These are phyloP conservation scores for Solanum infundibuliforme DNA, from an alignment of 257 asterid species.

Conservation along the genomic window DNA sequence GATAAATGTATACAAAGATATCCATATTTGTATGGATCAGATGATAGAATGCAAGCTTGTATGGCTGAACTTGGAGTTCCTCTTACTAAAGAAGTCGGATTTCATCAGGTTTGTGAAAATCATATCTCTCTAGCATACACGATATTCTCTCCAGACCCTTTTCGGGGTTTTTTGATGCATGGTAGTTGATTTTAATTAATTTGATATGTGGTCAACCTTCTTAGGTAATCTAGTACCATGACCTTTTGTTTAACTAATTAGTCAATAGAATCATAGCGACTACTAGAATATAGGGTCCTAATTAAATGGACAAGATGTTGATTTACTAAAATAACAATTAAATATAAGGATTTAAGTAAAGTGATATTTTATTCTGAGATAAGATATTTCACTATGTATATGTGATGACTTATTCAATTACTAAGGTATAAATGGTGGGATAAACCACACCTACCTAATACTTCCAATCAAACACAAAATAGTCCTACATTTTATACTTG, in stretches of 20 bases:
- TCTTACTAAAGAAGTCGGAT: constrained; percentile 21
- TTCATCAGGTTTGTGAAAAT: constrained; percentile 19
- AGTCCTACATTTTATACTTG: not conserved
- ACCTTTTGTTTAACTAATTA: not conserved
- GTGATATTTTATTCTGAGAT: not conserved
- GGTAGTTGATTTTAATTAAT: not conserved
- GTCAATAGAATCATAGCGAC: not conserved
- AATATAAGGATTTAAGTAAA: not conserved
- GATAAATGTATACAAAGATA: constrained; percentile 24
- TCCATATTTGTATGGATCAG: constrained; percentile 28
- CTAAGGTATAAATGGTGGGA: not conserved
- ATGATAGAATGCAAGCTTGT: constrained; percentile 35
- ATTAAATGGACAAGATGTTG: not conserved
- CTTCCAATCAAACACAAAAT: too few relatives aligned
- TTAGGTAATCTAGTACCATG: not conserved
- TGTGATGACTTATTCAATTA: too few relatives aligned
- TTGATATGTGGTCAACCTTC: not conserved
- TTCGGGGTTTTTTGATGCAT: not conserved
- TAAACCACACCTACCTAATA: too few relatives aligned
- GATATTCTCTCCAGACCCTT: fast-evolving
- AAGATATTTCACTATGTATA: too few relatives aligned
- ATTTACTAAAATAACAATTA: not conserved
- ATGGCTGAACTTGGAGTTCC: constrained; percentile 33
- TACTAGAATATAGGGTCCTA: not conserved
- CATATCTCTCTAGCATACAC: not conserved